Conservation (phyloP, 2,329 filamentous ascomycete genomes). For the Diaporthe sp. region DNA sequence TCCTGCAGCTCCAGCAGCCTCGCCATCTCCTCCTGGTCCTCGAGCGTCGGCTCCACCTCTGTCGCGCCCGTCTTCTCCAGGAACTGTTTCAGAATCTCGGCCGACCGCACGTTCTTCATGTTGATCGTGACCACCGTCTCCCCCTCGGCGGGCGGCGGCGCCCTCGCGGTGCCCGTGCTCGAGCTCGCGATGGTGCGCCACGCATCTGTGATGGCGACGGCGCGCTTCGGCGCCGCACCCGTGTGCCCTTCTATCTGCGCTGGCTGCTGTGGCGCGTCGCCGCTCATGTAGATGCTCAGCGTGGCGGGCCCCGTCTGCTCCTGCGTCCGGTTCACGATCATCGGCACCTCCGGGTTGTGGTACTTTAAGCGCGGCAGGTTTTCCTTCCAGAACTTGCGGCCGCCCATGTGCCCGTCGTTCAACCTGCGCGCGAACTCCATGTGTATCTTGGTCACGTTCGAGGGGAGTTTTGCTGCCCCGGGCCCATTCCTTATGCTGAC, state of each 20-base stretch:
- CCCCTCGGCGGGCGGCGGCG: slow-evolving; percentile 57
- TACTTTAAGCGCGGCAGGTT: slow-evolving; percentile 90
- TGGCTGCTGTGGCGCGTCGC: slow-evolving; percentile 37
- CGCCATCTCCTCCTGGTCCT: slow-evolving; percentile 69
- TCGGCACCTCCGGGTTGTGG: slow-evolving; percentile 87
- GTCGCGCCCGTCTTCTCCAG: slow-evolving; percentile 71
- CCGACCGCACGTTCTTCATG: slow-evolving; percentile 71
- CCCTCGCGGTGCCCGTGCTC: slow-evolving; percentile 57
- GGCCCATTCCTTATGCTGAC: slow-evolving; percentile 81
- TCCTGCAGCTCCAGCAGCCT: slow-evolving; percentile 65
- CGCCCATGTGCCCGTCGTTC: slow-evolving; percentile 76
- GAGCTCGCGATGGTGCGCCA: slow-evolving; percentile 46
- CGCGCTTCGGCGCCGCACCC: slow-evolving; percentile 16
- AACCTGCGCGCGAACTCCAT: slow-evolving; percentile 74
- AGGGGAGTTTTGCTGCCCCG: slow-evolving; percentile 83
- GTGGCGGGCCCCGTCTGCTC: slow-evolving; percentile 66
- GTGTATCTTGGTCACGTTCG: slow-evolving; percentile 79
- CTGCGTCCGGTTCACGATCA: slow-evolving; percentile 79
- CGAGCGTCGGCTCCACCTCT: slow-evolving; percentile 63
- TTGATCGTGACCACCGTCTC: slow-evolving; percentile 67
- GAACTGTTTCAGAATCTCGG: slow-evolving; percentile 72
- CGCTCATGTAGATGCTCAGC: slow-evolving; percentile 71
- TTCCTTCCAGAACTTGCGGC: slow-evolving; percentile 86
- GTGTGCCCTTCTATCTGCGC: background rate
- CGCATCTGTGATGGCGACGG: slow-evolving; percentile 33